Evolutionary conservation across 2,329 filamentous ascomycete genomes (phyloP).

Genomic region (Daldinia eschscholtzii): DNA sequence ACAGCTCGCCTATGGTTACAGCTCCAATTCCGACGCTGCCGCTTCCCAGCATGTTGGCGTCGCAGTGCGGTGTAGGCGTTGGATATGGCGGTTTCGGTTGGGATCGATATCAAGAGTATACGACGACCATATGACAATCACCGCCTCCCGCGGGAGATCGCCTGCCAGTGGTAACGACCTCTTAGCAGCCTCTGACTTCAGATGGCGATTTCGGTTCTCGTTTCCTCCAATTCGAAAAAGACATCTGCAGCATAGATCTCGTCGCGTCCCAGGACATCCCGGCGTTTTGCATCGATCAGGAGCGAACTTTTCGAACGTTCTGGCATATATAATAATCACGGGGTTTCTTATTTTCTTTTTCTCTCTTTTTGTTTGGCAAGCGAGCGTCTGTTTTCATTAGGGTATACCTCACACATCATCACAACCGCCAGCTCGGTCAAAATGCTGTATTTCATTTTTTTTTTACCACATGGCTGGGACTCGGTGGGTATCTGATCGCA

Average conservation of each 20-base stretch:
- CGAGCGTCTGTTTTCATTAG: conserved; percentile 55
- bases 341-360: conserved; percentile 47
- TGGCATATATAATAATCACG: conserved; percentile 47
- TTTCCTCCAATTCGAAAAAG: conserved; percentile 42
- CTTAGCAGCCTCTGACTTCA: conserved; percentile 40
- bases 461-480: conserved; percentile 65
- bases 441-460: conserved; percentile 53
- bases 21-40: conserved; percentile 82
- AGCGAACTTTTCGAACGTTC: conserved; percentile 49
- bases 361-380: conserved; percentile 54
- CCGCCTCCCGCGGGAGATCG: conserved; percentile 60
- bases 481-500: conserved; percentile 66
- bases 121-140: conserved; percentile 87
- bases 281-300: conserved; percentile 54
- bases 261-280: conserved; percentile 45
- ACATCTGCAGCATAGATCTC: conserved; percentile 45
- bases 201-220: conserved; percentile 42
- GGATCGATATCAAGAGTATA: conserved; percentile 87
- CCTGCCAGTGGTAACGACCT: conserved; percentile 63
- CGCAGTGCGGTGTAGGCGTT: conserved; percentile 84
- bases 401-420: conserved; percentile 50
- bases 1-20: conserved; percentile 80
- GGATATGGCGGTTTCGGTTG: conserved; percentile 86
- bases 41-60: conserved; percentile 86
- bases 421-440: conserved; percentile 65